Conservation (phyloP, 1,284 basidiomycete species). For the Apiotrichum veenhuisii region DNA sequence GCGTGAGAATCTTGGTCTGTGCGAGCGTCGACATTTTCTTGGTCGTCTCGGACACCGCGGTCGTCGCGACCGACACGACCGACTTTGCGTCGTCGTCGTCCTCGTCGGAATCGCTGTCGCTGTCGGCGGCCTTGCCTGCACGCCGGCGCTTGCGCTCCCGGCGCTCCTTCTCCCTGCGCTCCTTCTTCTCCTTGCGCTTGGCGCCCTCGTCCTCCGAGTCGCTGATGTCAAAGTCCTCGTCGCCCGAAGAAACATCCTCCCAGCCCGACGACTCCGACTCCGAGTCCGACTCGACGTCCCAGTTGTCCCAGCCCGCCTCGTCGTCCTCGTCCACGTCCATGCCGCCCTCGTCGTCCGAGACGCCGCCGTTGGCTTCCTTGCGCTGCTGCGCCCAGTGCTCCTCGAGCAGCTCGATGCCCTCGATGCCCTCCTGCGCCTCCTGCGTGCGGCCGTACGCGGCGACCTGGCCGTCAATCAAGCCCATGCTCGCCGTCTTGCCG, state of each 20-base stretch:
- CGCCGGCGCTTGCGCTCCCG: conserved; percentile 25
- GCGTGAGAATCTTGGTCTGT: conserved; percentile 77
- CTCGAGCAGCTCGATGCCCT: conserved; percentile 85
- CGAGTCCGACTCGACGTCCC: conserved; percentile 77
- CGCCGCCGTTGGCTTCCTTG: conserved; percentile 59
- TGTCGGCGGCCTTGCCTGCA: conserved; percentile 38
- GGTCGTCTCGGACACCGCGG: conserved; percentile 38
- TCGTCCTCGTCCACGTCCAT: conserved; percentile 56
- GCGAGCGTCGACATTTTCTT: conserved; percentile 50
- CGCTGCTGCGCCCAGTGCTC: conserved; percentile 71
- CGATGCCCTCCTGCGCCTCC: conserved; percentile 71
- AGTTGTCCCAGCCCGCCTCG: conserved; percentile 78
- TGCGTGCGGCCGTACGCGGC: conserved; percentile 77
- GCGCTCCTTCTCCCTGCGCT: conserved; percentile 62
- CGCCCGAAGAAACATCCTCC: conserved; percentile 77
- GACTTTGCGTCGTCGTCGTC: conserved; percentile 42
- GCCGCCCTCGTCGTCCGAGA: conserved; percentile 52
- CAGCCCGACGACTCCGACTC: conserved; percentile 70
- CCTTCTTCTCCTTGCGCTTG: conserved; percentile 18
- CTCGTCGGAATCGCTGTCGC: conserved; percentile 25
- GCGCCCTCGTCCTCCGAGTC: conserved; percentile 76
- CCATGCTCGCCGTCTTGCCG: conserved; percentile 76
- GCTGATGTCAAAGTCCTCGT: conserved; percentile 67
- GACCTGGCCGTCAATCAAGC: conserved; percentile 61
- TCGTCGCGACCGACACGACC: conserved; percentile 40